Evolutionary conservation across 768 basidiomycete genomes (phyloP).

Genomic region (Mycena rebaudengoi): DNA sequence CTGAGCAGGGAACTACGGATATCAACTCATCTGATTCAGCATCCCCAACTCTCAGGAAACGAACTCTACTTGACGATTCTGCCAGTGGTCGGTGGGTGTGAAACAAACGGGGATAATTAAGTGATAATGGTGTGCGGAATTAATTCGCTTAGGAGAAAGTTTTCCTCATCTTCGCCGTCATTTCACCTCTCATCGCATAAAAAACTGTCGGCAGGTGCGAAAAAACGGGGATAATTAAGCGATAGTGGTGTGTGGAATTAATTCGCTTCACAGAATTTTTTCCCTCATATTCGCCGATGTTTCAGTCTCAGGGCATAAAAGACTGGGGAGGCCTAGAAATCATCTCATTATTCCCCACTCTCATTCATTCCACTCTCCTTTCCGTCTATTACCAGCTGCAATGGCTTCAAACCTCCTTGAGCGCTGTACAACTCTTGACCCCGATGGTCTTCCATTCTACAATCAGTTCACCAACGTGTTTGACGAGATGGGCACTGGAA

Average conservation of each 20-base stretch:
- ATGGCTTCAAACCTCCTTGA: not conserved
- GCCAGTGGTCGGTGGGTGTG: not conserved
- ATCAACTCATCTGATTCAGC: no score
- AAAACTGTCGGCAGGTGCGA: no score
- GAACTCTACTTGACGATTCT: not conserved
- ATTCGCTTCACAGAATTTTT: no score
- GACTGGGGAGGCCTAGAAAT: no score
- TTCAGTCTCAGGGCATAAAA: no score
- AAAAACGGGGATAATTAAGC: no score
- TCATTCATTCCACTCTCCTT: not conserved
- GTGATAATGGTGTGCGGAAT: not conserved
- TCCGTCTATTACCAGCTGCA: not conserved
- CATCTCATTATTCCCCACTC: not conserved
- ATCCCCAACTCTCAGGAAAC: not conserved
- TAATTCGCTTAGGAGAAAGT: not conserved
- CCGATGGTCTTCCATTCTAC: not conserved
- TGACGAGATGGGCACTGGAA: not conserved
- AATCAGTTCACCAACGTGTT: not conserved
- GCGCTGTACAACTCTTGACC: not conserved
- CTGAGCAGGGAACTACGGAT: no score
- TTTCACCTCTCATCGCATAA: not conserved
- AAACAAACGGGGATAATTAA: constrained; percentile 10
- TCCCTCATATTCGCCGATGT: no score
- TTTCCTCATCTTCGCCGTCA: not conserved
- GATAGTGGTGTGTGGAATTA: no score